phyloP scores from a whole-genome alignment of 352 stramenopile genomes.

The Phytophthora agathidicida region DNA sequence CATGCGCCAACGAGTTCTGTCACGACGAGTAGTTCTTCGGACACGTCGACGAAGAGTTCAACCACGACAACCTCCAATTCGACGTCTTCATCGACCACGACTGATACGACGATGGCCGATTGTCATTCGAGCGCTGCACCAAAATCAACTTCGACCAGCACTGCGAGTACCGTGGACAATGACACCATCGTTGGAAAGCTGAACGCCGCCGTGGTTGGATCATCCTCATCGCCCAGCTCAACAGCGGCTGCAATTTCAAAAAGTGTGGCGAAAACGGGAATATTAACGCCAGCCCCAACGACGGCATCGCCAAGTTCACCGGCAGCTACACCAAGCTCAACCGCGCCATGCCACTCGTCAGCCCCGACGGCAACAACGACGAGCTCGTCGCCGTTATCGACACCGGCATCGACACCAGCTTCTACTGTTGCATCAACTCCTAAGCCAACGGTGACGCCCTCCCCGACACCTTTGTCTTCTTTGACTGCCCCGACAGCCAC shows the following conservation, averaged over 20 bases:
- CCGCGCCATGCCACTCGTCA: no score
- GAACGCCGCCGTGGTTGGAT: conserved; percentile 9
- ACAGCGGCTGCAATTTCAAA: conserved; percentile 1
- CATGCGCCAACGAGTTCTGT: not conserved
- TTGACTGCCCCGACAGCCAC: not conserved
- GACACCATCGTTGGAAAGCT: conserved; percentile 18
- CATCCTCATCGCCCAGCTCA: not conserved
- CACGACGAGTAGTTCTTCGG: conserved; percentile 16
- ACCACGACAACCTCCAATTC: conserved; percentile 8
- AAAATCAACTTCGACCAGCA: not conserved
- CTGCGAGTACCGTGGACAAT: conserved; percentile 10
- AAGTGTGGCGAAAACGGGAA: no score
- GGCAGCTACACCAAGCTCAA: not conserved
- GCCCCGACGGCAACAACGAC: not conserved
- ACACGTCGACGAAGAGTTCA: conserved; percentile 6
- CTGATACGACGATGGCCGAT: not conserved
- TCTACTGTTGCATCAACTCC: not conserved
- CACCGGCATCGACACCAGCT: not conserved
- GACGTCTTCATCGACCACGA: conserved; percentile 1
- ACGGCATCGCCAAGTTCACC: not conserved
- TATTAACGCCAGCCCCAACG: not conserved
- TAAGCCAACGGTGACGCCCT: not conserved
- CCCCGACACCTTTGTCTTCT: no score
- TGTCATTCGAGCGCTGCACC: not conserved
- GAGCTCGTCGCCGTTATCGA: not conserved